phyloP scores from a whole-genome alignment of 2,329 filamentous ascomycete species.

The Colletotrichum liriopes region DNA sequence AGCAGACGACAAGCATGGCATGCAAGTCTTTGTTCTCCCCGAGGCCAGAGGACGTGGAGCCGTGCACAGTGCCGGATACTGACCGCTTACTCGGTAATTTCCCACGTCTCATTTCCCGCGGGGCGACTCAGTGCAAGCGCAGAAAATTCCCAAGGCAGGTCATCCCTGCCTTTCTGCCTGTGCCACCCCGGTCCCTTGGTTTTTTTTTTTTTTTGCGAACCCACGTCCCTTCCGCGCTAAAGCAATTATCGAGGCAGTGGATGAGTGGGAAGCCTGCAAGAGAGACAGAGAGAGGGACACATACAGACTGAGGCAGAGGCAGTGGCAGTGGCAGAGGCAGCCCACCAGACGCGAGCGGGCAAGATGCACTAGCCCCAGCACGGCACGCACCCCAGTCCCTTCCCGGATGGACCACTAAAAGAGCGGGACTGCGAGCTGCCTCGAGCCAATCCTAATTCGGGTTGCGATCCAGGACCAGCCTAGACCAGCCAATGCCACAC shows the following conservation, averaged over 20 bases:
- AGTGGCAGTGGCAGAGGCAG: slow-evolving; percentile 42
- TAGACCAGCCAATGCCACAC: slow-evolving; percentile 24
- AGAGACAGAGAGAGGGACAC: not conserved
- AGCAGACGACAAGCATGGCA: not conserved
- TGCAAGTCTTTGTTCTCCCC: not conserved
- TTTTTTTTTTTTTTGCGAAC: not conserved
- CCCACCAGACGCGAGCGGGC: slow-evolving; percentile 30
- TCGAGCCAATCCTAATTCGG: slow-evolving; percentile 13
- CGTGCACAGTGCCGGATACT: slow-evolving; percentile 23
- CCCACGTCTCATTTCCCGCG: slow-evolving; percentile 40
- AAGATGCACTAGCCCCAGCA: slow-evolving; percentile 29
- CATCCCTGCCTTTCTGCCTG: slow-evolving; percentile 13
- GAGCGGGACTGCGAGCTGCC: not conserved
- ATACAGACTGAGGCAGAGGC: slow-evolving; percentile 15
- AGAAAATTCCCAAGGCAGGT: slow-evolving; percentile 37
- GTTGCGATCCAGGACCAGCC: not conserved
- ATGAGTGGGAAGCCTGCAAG: not conserved
- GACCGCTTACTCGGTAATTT: slow-evolving; percentile 39
- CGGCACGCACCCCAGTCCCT: slow-evolving; percentile 7
- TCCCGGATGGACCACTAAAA: slow-evolving; percentile 12
- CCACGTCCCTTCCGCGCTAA: slow-evolving; percentile 26
- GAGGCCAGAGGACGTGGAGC: not conserved
- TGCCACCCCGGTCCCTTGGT: slow-evolving; percentile 14
- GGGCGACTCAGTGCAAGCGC: slow-evolving; percentile 41
- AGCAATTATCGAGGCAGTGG: slow-evolving; percentile 34